These are phyloP conservation scores for Paracamarosporium sp. DNA, from an alignment of 2,329 filamentous ascomycete species.

Conservation along the genomic window DNA sequence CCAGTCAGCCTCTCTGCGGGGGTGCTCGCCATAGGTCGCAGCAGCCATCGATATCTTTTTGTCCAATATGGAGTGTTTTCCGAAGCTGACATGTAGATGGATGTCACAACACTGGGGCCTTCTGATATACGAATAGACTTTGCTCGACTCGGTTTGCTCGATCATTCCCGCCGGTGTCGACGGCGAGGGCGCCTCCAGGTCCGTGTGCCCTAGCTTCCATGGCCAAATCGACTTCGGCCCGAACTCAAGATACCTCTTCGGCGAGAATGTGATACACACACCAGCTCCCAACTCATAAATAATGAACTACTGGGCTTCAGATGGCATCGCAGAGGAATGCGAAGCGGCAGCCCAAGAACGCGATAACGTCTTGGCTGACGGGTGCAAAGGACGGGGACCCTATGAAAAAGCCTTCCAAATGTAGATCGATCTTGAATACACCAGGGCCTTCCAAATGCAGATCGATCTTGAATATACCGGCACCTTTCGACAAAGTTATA, in stretches of 20 bases:
- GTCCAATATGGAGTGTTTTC: too few species aligned
- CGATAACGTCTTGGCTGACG: slow-evolving; percentile 87
- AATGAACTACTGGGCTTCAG: slow-evolving; percentile 87
- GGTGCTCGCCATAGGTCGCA: too few species aligned
- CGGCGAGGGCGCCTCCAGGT: slow-evolving; percentile 96
- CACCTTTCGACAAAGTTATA: slow-evolving; percentile 10
- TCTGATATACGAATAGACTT: too few species aligned
- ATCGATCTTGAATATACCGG: too few species aligned
- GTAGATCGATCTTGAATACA: too few species aligned
- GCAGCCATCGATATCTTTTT: too few species aligned
- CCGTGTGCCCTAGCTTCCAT: slow-evolving; percentile 89
- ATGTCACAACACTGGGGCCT: too few species aligned
- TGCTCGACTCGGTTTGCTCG: slow-evolving; percentile 93
- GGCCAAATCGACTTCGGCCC: slow-evolving; percentile 61
- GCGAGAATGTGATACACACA: slow-evolving; percentile 86
- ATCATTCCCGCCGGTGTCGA: slow-evolving; percentile 93
- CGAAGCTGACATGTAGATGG: too few species aligned
- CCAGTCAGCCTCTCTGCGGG: too few species aligned
- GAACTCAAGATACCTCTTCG: slow-evolving; percentile 70
- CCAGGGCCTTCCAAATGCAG: too few species aligned
- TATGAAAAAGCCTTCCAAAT: too few species aligned
- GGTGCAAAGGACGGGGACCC: slow-evolving; percentile 74
- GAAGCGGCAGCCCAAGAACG: slow-evolving; percentile 83
- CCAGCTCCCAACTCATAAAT: slow-evolving; percentile 80
- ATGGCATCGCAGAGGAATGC: slow-evolving; percentile 96